Conservation (phyloP, 306 rosid species). For the Acacia melanoxylon region DNA sequence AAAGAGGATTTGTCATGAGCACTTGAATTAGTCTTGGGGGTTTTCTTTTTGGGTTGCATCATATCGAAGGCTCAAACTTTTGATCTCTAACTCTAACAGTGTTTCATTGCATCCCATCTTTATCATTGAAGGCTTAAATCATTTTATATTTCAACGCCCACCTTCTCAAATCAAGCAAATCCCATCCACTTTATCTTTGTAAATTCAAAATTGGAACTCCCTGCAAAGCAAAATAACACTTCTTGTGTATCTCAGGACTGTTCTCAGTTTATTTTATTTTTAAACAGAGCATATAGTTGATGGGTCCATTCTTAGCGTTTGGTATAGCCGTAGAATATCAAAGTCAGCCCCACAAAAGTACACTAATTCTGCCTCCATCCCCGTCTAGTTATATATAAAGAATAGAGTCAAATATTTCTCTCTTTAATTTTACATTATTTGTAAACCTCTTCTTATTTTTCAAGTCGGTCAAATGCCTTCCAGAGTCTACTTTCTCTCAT, state of each 20-base stretch:
- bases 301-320: slow-evolving; percentile 4
- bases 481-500: not conserved
- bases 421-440: not conserved
- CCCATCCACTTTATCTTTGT: not conserved
- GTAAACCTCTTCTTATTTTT: not conserved
- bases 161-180: not conserved
- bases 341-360: not conserved
- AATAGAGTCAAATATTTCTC: not conserved
- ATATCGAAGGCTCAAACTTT: too few species aligned
- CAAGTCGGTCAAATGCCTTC: not conserved
- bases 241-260: not conserved
- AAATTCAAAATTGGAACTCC: not conserved
- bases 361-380: not conserved
- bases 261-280: too few species aligned
- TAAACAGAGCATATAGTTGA: not conserved
- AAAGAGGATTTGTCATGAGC: not conserved
- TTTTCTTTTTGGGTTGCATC: not conserved
- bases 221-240: not conserved
- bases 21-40: not conserved
- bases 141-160: not conserved
- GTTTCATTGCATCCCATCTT: too few species aligned
- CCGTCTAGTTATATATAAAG: not conserved
- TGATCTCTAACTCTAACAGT: too few species aligned
- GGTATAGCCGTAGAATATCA: not conserved
- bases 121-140: not conserved